Evolutionary conservation across 192 early-diverging fungal species (phyloP).

Genomic region (Mortierella claussenii): DNA sequence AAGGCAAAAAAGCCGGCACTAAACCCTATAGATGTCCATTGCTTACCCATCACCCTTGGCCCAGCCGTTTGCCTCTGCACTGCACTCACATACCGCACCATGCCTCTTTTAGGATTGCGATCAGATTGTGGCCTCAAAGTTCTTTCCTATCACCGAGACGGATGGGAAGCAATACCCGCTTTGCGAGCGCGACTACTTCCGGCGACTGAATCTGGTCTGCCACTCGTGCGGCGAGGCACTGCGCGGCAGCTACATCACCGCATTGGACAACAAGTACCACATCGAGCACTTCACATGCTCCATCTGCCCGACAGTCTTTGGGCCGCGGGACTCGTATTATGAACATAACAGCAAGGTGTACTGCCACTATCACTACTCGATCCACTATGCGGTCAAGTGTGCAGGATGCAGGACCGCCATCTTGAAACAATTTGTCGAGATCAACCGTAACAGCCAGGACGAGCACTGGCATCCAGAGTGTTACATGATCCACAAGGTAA

Average conservation of each 20-base stretch:
- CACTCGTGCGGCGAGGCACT: conserved; percentile 88
- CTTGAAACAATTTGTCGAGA: conserved; percentile 96
- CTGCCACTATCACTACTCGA: conserved; percentile 95
- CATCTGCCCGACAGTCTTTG: conserved; percentile 92
- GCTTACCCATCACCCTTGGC: not conserved
- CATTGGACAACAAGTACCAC: conserved; percentile 93
- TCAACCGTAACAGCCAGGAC: conserved; percentile 75
- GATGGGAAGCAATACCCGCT: conserved; percentile 72
- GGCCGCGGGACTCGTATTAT: conserved; percentile 95
- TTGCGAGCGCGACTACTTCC: conserved; percentile 92
- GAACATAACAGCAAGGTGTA: conserved; percentile 93
- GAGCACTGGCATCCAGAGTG: conserved; percentile 99
- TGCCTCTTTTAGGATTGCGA: conserved; percentile 73
- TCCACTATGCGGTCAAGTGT: conserved; percentile 89
- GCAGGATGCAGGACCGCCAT: conserved; percentile 95
- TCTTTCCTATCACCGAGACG: conserved; percentile 76
- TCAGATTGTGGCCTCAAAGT: conserved; percentile 82
- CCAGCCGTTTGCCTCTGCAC: too few species aligned
- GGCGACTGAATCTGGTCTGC: conserved; percentile 81
- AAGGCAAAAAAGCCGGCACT: not conserved
- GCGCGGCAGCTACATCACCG: conserved; percentile 91
- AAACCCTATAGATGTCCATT: not conserved
- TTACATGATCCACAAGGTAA: conserved; percentile 99
- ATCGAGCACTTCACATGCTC: conserved; percentile 97
- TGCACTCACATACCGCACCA: too few species aligned